Percentiles rank a stretch among this genome's conserved stretches.
Conservation (phyloP, 352 stramenopile genomes). For the Phytophthora litchii region DNA sequence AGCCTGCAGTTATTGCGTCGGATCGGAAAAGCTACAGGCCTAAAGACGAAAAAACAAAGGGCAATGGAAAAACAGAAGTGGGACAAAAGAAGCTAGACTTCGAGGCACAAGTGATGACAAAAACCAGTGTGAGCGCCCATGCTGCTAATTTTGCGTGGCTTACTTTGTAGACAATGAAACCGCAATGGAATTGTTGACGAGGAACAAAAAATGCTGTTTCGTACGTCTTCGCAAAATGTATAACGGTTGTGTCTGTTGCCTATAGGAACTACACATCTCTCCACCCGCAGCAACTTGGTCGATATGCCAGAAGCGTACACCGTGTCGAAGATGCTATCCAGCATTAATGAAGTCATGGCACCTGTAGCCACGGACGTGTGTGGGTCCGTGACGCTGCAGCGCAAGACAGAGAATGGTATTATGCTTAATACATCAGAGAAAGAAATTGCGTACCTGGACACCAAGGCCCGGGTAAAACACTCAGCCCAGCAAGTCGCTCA, state of each 20-base stretch:
- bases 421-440: conserved; percentile 78
- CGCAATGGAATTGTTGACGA: conserved; percentile 9
- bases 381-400: conserved; percentile 67
- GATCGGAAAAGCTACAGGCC: conserved; percentile 76
- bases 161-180: conserved; percentile 35
- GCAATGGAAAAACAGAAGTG: conserved; percentile 38
- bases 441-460: conserved; percentile 81
- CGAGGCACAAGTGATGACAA: conserved; percentile 1
- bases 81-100: conserved; percentile 29
- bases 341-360: conserved; percentile 82
- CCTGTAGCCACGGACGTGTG: conserved; percentile 55
- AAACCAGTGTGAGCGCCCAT: background rate
- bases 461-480: conserved; percentile 77
- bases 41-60: conserved; percentile 77
- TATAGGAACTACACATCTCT: background rate
- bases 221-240: no score
- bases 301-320: conserved; percentile 71
- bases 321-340: conserved; percentile 85
- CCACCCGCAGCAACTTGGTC: background rate
- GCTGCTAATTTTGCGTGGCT: conserved; percentile 3
- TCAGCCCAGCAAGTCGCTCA: conserved; percentile 57
- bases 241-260: conserved; percentile 29
- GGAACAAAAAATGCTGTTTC: conserved; percentile 12
- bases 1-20: conserved; percentile 82
- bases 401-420: conserved; percentile 76